Base-by-base conservation (phyloP, 2,329 filamentous ascomycete species). In the Cytospora piceicola region DNA sequence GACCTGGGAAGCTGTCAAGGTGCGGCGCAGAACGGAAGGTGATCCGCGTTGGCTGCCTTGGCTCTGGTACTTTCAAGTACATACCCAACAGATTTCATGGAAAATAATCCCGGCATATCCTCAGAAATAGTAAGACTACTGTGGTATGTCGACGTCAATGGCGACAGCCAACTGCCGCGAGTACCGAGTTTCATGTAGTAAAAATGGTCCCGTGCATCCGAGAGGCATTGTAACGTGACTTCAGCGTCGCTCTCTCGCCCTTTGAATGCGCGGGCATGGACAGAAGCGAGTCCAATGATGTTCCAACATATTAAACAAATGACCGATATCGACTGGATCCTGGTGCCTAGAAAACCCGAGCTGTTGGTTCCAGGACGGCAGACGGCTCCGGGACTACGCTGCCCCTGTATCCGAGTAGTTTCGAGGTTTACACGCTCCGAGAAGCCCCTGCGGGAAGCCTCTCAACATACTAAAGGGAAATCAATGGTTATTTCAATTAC, bases 201-300 rank as follows among this genome's bases (percentile, higher is more conserved):
- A 56, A 34, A 49, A 61, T 32, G 49, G 51, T 51, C 57, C 63
- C 36, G 55, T 61, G 63, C 63, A 34, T 55, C 51, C 29, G 24
- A 27, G 58, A 61, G 34, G 39, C 42, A 49, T 56, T 57, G 63
- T 53, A 65, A 61, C 63, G 58, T 61, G 61, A 51, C 61, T 34
- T 51, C 61, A 52, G 39, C 27, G 42, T 57, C 29, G 61, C 52
- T 52, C 53, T 57, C 53, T 63, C 46, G 61, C 22, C 61, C 53
- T 52, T 63, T 52, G 42, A 30, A 57, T 51, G 42, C 36, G 61
- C 36, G 27, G 39, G 53, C 53, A 34, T 22, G 34, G 14, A 4
- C n/a, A 24, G 46, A 49, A 49, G 22, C 46, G 22, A 22, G 4
- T 2, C n/a, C n/a, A 11, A 8, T 49, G n/a, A 49, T 8, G 42